These are phyloP conservation scores for Phytophthora aleatoria DNA, from an alignment of 352 stramenopile species.

Conservation along the genomic window DNA sequence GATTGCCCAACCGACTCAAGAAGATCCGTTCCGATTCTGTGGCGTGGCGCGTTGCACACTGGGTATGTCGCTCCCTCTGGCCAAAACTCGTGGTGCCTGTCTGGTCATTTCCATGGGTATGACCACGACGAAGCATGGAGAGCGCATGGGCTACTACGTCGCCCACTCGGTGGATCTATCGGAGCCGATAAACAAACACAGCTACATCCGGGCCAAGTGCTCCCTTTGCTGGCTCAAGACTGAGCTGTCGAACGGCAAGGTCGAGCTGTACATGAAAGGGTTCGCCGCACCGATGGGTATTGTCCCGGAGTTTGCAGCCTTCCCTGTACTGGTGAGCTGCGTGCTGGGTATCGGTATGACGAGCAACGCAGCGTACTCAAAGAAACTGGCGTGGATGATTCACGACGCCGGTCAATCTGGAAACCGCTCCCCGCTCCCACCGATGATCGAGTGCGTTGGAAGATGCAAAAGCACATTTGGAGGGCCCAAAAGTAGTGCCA, in stretches of 20 bases:
- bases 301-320: conserved; percentile 30
- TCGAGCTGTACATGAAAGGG: conserved; percentile 50
- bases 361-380: conserved; percentile 39
- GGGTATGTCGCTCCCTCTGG: conserved; percentile 30
- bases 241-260: conserved; percentile 34
- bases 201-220: conserved; percentile 43
- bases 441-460: conserved; percentile 31
- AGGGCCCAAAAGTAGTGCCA: conserved; percentile 15
- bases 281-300: conserved; percentile 43
- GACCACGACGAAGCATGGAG: conserved; percentile 45
- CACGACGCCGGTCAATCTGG: conserved; percentile 21
- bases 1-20: conserved; percentile 42
- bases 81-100: conserved; percentile 47
- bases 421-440: conserved; percentile 10
- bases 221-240: conserved; percentile 50
- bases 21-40: conserved; percentile 63
- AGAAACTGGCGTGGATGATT: conserved; percentile 61
- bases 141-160: conserved; percentile 53
- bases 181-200: conserved; percentile 31
- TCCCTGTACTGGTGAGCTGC: conserved; percentile 38
- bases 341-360: conserved; percentile 47
- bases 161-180: conserved; percentile 59
- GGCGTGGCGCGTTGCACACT: conserved; percentile 51
- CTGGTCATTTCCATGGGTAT: conserved; percentile 47
- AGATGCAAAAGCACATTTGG: conserved; percentile 37